phyloP scores from a whole-genome alignment of 352 stramenopile genomes.

The Pythium phragmitis region DNA sequence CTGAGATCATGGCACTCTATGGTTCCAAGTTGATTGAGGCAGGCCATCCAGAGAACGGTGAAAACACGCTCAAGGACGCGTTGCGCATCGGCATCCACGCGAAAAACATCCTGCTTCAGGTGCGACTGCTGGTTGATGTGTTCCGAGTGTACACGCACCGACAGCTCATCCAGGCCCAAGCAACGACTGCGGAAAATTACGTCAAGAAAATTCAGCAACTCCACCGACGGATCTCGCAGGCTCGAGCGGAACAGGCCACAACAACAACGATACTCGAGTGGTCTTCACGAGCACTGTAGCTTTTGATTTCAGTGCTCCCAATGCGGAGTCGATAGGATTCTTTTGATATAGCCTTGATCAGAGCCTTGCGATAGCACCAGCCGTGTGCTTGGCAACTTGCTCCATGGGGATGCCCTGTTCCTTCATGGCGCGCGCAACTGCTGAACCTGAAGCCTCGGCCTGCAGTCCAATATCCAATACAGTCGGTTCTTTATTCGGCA shows the following conservation, averaged over 20 bases:
- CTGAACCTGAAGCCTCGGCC: slow-evolving; percentile 69
- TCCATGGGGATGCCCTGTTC: slow-evolving; percentile 73
- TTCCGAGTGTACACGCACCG: slow-evolving; percentile 53
- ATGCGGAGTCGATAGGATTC: background rate
- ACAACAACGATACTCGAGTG: slow-evolving; percentile 48
- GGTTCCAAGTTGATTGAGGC: slow-evolving; percentile 48
- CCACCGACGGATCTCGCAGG: slow-evolving; percentile 44
- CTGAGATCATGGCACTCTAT: slow-evolving; percentile 72
- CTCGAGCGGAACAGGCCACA: slow-evolving; percentile 39
- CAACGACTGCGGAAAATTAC: slow-evolving; percentile 53
- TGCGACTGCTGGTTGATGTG: slow-evolving; percentile 53
- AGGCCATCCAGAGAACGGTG: slow-evolving; percentile 43
- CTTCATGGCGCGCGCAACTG: slow-evolving; percentile 55
- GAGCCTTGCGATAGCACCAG: slow-evolving; percentile 57
- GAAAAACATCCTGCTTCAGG: slow-evolving; percentile 77
- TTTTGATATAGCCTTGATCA: slow-evolving; percentile 25
- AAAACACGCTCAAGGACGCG: slow-evolving; percentile 61
- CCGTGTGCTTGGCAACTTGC: slow-evolving; percentile 68
- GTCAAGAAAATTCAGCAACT: slow-evolving; percentile 63
- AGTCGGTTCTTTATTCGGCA: background rate
- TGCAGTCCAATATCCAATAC: slow-evolving; percentile 16
- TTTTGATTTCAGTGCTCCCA: too few relatives aligned
- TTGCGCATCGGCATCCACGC: slow-evolving; percentile 47
- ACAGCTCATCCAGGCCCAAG: slow-evolving; percentile 37
- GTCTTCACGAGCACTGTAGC: slow-evolving; percentile 26